These are phyloP conservation scores for Eimeria tenella DNA, from an alignment of 169 alveolate genomes.

Conservation along the genomic window DNA sequence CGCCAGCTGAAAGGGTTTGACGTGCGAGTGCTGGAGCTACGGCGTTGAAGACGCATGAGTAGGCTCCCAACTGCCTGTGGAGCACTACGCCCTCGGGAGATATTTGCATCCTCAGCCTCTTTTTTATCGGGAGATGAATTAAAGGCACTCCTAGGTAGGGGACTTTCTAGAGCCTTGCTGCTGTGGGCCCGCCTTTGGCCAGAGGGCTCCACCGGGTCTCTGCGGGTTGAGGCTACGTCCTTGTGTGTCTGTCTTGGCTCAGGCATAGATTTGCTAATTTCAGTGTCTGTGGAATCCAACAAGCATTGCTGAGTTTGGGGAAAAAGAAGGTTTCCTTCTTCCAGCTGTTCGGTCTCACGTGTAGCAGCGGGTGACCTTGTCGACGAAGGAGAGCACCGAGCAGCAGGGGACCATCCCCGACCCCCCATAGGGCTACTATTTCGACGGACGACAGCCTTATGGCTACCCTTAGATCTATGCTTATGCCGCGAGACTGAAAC, in stretches of 20 bases:
- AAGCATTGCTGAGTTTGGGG: background rate
- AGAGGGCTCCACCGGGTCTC: background rate
- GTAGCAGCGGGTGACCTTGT: background rate
- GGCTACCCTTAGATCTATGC: background rate
- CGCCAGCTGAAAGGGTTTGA: constrained; percentile 43
- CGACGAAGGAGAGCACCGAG: background rate
- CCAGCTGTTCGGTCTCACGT: background rate
- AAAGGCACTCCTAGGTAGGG: background rate
- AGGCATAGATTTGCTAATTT: too few species aligned
- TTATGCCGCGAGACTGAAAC: background rate
- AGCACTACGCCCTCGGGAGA: background rate
- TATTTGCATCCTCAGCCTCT: background rate
- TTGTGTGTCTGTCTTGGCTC: background rate
- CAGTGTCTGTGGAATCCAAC: background rate
- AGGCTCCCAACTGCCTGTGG: constrained; percentile 35
- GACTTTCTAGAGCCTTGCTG: background rate
- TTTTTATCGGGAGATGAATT: background rate
- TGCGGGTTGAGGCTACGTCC: background rate
- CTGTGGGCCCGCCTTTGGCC: constrained; percentile 31
- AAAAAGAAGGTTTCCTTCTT: background rate
- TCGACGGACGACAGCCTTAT: background rate
- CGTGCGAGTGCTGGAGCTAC: constrained; percentile 44
- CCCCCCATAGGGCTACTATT: background rate
- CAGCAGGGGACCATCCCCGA: background rate
- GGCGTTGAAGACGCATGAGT: constrained; percentile 44